Evolutionary conservation across 1,284 basidiomycete species (phyloP), one percentile per base, ranked within the genome.

Genomic region (Trichosporon ovoides): DNA sequence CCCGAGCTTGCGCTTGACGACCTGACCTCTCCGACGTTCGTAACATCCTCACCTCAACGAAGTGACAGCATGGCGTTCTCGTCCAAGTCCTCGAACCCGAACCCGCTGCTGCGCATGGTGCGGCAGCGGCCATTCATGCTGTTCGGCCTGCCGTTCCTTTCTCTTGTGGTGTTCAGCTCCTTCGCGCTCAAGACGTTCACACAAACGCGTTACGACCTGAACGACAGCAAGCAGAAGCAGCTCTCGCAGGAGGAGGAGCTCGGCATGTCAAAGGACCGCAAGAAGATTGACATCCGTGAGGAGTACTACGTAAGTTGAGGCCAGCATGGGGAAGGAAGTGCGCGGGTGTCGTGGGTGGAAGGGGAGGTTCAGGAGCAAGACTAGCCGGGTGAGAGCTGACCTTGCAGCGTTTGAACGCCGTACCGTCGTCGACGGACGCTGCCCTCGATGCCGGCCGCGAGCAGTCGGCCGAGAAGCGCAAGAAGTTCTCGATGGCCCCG

Each of bases 211-310:
- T 98, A 97, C 75, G 93, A 96, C 71, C 79, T 91, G 65, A 87
- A 93, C 50, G 86, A 88, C 66, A 83, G 87, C 73, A 90, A 87
- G 71, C 83, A 90, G 31, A 83, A 84, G 68, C 82, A 84, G 84
- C 76, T 98, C 34, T 83, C 83, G 34, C 87, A 87, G 68, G 89
- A 96, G 75, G 87, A 96, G 68, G 88, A 90, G 68, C 80, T 96
- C 46, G 84, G 87, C 4, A 82, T 97, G 76, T 83, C 85, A 22
- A 85, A 83, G 77, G 84, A 87, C 51, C 82, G 89, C 75, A 89
- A 88, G 78, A 88, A 85, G 79, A 86, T 98, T 59, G 93, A 98
- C 75, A 87, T 97, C 22, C 80, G 91, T 52, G 94, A 97, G 75
- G 95, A 97, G 74, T 98, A 98, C 78, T 98, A 88, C 73, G 91